Base-by-base conservation (phyloP, 1,139 yeast genomes). In the Magnusiomyces ingens region DNA sequence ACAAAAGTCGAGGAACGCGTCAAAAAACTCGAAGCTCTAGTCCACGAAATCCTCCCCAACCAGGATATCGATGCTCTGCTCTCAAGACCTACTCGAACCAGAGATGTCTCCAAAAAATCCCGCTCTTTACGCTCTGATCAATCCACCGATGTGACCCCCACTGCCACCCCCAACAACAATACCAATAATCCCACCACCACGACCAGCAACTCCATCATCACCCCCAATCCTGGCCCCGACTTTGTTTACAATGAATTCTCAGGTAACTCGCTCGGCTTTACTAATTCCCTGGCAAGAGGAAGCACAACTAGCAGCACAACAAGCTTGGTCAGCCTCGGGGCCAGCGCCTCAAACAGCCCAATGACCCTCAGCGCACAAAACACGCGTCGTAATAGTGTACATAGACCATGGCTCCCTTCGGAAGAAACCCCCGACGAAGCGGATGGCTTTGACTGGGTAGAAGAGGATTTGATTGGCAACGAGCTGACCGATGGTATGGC, bases 1-100 rank as follows among this genome's bases (percentile, higher is more conserved):
- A 87, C 95, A 11, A 79, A 79, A 53, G 90, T 88, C 45, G 96
- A 88, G 67, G 78, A 75, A 56, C 73, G 83, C 57, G 83, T 83
- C 15, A 71, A 74, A 51, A 75, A 72, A 44, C 71, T 86, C 59
- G 87, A 85, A 62, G 68, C 70, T 37, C 64, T 87, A 45, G 63
- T 88, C 22, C 67, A 71, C 48, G 72, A 70, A 41, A 57, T 79
- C 4, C 55, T 73, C 32, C 78, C 78, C 0, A 74, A 73, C 47
- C 72, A 70, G 43, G 75, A 76, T 50, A 58, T 79, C 12, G 79
- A 79, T 44, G 64, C 64, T 47, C 62, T 67, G 22, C 56, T 76
- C 21, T 45, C 52, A 8, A 49, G 43, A 18, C n/a, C 54, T 6
- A 32, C 38, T 10, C 17, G 22, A 15, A 5, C 22, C 2, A 26